phyloP scores from a whole-genome alignment of 2,329 filamentous ascomycete species.

The Monosporascus sp. region DNA sequence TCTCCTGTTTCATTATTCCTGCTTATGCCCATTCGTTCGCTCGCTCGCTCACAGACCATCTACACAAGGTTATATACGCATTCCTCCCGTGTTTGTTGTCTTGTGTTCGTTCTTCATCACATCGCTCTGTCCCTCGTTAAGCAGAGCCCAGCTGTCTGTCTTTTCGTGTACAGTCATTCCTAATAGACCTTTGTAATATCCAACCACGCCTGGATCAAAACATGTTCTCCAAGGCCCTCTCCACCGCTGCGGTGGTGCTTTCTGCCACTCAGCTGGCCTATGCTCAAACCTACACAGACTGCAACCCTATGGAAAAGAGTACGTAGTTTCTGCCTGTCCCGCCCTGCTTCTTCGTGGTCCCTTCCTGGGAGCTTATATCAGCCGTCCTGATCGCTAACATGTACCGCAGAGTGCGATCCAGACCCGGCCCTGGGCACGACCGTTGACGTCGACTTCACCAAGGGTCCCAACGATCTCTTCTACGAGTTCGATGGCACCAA shows the following conservation, averaged over 20 bases:
- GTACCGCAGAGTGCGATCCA: conserved; percentile 55
- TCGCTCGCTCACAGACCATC: neutral
- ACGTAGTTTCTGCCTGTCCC: conserved; percentile 11
- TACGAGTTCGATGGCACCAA: conserved; percentile 40
- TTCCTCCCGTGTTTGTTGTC: neutral
- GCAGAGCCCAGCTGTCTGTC: neutral
- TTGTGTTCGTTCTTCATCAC: neutral
- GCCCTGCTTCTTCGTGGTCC: neutral
- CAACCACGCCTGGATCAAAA: conserved; percentile 4
- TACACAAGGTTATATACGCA: neutral
- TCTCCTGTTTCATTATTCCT: neutral
- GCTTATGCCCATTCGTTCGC: neutral
- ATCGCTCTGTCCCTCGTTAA: neutral
- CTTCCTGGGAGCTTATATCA: neutral
- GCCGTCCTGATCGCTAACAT: conserved; percentile 13
- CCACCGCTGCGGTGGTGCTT: conserved; percentile 41
- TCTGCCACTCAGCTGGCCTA: conserved; percentile 44
- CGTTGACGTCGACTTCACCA: conserved; percentile 66
- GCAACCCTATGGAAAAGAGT: conserved; percentile 51
- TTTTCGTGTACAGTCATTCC: neutral
- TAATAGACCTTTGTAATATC: neutral
- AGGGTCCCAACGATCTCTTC: conserved; percentile 59
- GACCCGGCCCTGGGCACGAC: conserved; percentile 70
- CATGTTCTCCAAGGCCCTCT: conserved; percentile 43
- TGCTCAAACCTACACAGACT: conserved; percentile 53